A percentile compares a stretch with the other conserved stretches of the same genome.
These are phyloP conservation scores for Stagonosporopsis chrysanthemi DNA, from an alignment of 2,329 filamentous ascomycete genomes.

Conservation along the genomic window DNA sequence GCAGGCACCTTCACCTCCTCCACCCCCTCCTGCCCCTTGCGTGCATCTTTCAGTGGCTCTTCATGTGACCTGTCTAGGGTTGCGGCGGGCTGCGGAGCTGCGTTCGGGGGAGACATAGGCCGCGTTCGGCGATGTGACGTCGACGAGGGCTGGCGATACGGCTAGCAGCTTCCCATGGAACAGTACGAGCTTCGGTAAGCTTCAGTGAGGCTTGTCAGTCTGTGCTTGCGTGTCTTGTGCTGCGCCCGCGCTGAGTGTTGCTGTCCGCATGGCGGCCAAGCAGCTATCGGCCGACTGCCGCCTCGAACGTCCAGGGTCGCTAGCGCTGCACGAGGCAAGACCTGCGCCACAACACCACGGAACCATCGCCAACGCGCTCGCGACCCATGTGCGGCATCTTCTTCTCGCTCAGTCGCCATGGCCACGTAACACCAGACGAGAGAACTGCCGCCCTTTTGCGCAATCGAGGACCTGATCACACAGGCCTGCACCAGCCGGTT, in stretches of 20 bases:
- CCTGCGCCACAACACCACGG: slow-evolving; percentile 23
- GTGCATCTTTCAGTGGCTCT: slow-evolving; percentile 29
- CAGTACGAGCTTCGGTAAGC: slow-evolving; percentile 10
- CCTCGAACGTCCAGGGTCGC: slow-evolving; percentile 5
- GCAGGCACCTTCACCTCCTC: neutral
- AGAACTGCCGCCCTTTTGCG: slow-evolving; percentile 37
- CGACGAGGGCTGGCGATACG: slow-evolving; percentile 4
- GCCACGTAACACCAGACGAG: slow-evolving; percentile 32
- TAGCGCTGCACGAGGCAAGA: neutral
- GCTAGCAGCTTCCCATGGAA: slow-evolving; percentile 34
- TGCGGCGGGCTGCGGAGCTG: slow-evolving; percentile 42
- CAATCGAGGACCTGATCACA: slow-evolving; percentile 46
- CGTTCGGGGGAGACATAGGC: slow-evolving; percentile 48
- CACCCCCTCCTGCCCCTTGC: slow-evolving; percentile 10
- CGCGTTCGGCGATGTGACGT: slow-evolving; percentile 30
- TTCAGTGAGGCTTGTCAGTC: slow-evolving; percentile 9
- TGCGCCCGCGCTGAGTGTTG: slow-evolving; percentile 20
- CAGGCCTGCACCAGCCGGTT: slow-evolving; percentile 24
- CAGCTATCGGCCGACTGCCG: slow-evolving; percentile 31
- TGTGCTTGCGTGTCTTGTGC: slow-evolving; percentile 15
- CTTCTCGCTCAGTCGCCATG: slow-evolving; percentile 54
- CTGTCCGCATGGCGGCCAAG: slow-evolving; percentile 24
- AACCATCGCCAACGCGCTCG: slow-evolving; percentile 14
- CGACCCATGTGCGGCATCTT: slow-evolving; percentile 57
- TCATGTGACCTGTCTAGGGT: slow-evolving; percentile 29